These are phyloP conservation scores for Aspergillus sp. DNA, from an alignment of 2,329 filamentous ascomycete genomes.

Conservation along the genomic window DNA sequence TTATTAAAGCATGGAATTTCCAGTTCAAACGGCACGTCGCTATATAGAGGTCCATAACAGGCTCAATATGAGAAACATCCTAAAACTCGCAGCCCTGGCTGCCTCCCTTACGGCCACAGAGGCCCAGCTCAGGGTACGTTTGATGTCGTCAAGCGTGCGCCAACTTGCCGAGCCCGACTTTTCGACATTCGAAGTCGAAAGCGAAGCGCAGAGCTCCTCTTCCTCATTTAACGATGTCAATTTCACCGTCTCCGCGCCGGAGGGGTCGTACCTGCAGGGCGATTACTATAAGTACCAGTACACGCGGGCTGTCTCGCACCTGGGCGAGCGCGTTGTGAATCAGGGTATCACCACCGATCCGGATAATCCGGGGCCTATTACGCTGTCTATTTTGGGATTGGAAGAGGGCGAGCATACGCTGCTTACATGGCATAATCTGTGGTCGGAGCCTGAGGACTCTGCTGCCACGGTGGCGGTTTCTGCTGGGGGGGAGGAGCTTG, in stretches of 20 bases:
- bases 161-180: constrained; percentile 7
- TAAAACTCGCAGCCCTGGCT: neutral
- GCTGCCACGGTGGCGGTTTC: neutral
- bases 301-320: constrained; percentile 7
- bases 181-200: constrained; percentile 4
- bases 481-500: neutral
- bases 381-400: neutral
- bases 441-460: neutral
- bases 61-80: neutral
- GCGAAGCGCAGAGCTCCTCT: constrained; percentile 3
- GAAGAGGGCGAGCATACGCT: constrained; percentile 7
- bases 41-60: too few relatives aligned
- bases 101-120: neutral
- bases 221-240: neutral
- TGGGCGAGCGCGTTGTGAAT: constrained; percentile 13
- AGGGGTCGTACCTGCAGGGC: constrained; percentile 7
- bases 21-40: too few relatives aligned
- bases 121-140: constrained; percentile 7
- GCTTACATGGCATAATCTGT: constrained; percentile 11
- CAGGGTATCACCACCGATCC: constrained; percentile 3
- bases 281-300: constrained; percentile 14
- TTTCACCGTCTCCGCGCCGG: neutral
- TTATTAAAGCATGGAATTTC: neutral
- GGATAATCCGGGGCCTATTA: constrained; percentile 6
- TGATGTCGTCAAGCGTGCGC: constrained; percentile 3